Percentiles rank a stretch among this genome's conserved stretches.
Conservation (phyloP, 257 asterid genomes). For the Hygrophila difformis region DNA sequence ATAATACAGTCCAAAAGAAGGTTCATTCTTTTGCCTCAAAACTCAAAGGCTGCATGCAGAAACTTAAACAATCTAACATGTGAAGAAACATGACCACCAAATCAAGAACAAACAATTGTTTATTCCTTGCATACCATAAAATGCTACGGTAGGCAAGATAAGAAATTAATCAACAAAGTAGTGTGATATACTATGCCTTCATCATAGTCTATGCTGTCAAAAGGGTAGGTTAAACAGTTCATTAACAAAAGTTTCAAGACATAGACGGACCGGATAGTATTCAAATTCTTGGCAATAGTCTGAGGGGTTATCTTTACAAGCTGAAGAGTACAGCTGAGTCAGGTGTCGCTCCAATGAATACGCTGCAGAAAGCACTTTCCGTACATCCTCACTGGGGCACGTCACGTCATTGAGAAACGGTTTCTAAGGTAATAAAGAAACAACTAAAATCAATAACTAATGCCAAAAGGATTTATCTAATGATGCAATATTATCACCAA, state of each 20-base stretch:
- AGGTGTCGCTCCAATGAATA: constrained; percentile 61
- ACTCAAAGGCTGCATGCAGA: constrained; percentile 3
- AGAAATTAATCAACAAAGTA: background rate
- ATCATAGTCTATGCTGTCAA: constrained; percentile 1
- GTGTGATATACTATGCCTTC: background rate
- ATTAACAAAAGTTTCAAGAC: background rate
- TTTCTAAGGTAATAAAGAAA: constrained; percentile 35
- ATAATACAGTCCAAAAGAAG: background rate
- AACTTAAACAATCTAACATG: background rate
- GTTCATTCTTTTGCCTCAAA: background rate
- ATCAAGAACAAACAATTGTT: constrained; percentile 12
- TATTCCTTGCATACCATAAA: constrained; percentile 10
- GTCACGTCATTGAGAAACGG: constrained; percentile 69
- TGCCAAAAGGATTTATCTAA: constrained; percentile 10
- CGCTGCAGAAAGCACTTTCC: constrained; percentile 86
- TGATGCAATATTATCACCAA: constrained; percentile 5
- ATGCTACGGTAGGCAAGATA: constrained; percentile 11
- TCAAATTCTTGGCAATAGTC: constrained; percentile 39
- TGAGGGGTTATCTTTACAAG: constrained; percentile 31
- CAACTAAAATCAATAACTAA: constrained; percentile 15
- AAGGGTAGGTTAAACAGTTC: background rate
- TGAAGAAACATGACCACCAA: constrained; percentile 2
- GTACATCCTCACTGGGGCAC: constrained; percentile 60
- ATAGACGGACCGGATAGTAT: constrained; percentile 43
- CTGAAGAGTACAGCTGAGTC: constrained; percentile 46